Percentiles rank a stretch among this genome's conserved stretches.
phyloP scores from a whole-genome alignment of 169 alveolate species.

The Cryptosporidium xiaoi region DNA sequence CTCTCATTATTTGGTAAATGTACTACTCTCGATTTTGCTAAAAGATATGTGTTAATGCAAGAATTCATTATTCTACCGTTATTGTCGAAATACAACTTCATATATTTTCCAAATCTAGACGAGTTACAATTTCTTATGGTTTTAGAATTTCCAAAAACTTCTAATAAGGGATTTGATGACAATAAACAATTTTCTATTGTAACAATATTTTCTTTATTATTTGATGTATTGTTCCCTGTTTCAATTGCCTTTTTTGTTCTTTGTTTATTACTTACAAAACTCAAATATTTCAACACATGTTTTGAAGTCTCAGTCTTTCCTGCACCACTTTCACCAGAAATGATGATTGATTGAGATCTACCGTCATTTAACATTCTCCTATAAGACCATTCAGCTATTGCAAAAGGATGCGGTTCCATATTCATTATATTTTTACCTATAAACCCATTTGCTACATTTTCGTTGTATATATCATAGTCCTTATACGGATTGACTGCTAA shows the following conservation, averaged over 20 bases:
- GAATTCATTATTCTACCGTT: constrained; percentile 71
- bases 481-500: constrained; percentile 67
- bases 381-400: constrained; percentile 78
- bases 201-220: not conserved
- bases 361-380: constrained; percentile 75
- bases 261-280: constrained; percentile 57
- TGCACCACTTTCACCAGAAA: constrained; percentile 99
- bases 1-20: constrained; percentile 79
- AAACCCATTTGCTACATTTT: constrained; percentile 42
- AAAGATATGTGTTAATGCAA: constrained; percentile 78
- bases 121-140: constrained; percentile 98
- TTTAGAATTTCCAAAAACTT: constrained; percentile 98
- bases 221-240: not conserved
- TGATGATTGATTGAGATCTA: constrained; percentile 92
- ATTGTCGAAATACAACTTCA: constrained; percentile 68
- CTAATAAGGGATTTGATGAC: constrained; percentile 94
- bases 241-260: not conserved
- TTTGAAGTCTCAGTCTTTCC: constrained; percentile 99
- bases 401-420: constrained; percentile 78
- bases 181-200: constrained; percentile 53
- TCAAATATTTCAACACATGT: constrained; percentile 65
- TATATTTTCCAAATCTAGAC: constrained; percentile 83
- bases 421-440: constrained; percentile 46
- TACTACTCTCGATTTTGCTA: constrained; percentile 80
- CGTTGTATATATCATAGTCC: constrained; percentile 69